Evolutionary conservation across 108 stramenopile species (phyloP).

Genomic region (Aureococcus anophagefferens): DNA sequence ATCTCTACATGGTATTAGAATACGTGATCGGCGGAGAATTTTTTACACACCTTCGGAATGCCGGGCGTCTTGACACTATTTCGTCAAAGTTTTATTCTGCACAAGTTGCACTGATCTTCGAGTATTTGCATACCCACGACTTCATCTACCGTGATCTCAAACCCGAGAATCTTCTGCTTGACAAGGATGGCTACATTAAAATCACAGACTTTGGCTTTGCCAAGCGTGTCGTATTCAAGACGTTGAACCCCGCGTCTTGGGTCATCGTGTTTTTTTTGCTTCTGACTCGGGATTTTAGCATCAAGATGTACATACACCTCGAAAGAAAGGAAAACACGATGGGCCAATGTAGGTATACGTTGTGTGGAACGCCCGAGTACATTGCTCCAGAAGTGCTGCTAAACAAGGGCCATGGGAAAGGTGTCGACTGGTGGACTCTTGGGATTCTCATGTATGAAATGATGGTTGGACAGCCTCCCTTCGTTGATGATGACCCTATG

Average conservation of each 20-base stretch:
- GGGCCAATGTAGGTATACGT: conserved; percentile 62
- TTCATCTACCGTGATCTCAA: conserved; percentile 88
- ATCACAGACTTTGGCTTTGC: conserved; percentile 82
- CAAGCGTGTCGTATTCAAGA: conserved; percentile 57
- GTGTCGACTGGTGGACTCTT: conserved; percentile 84
- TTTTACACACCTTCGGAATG: conserved; percentile 51
- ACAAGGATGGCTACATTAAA: conserved; percentile 61
- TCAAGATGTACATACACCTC: too few species aligned
- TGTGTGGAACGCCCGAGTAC: conserved; percentile 92
- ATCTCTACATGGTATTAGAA: conserved; percentile 52
- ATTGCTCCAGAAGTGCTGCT: conserved; percentile 79
- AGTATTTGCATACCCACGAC: conserved; percentile 70
- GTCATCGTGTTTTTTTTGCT: too few species aligned
- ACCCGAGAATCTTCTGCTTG: conserved; percentile 57
- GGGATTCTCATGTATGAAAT: conserved; percentile 73
- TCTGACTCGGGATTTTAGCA: too few species aligned
- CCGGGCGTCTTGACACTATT: conserved; percentile 31
- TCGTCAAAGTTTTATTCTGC: conserved; percentile 29
- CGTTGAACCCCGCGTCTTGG: conserved; percentile 2
- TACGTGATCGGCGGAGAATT: conserved; percentile 58
- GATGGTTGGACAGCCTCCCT: conserved; percentile 77
- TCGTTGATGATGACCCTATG: conserved; percentile 69
- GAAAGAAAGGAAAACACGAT: conserved; percentile 21
- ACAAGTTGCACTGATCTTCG: conserved; percentile 71
- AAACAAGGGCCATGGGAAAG: conserved; percentile 81